Evolutionary conservation across 306 rosid species (phyloP).

Genomic region (Quercus wislizeni): DNA sequence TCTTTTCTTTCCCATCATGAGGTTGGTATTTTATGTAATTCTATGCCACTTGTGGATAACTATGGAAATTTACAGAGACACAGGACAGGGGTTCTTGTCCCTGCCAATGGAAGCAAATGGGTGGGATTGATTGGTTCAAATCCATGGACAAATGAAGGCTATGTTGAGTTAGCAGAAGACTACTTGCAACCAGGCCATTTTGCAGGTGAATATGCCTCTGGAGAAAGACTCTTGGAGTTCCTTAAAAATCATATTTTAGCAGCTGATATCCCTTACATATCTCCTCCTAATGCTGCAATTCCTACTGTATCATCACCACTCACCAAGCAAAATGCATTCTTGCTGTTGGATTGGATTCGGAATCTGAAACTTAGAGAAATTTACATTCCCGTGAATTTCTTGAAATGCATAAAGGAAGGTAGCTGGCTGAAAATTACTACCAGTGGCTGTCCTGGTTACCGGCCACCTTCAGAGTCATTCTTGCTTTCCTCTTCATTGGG

Average conservation of each 20-base stretch:
- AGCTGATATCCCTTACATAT: slow-evolving; percentile 54
- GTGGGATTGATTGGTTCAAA: slow-evolving; percentile 51
- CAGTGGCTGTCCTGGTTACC: slow-evolving; percentile 28
- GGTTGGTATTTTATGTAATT: slow-evolving; percentile 15
- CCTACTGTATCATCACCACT: slow-evolving; percentile 48
- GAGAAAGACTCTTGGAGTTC: slow-evolving; percentile 34
- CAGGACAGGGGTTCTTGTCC: slow-evolving; percentile 45
- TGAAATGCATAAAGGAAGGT: slow-evolving; percentile 55
- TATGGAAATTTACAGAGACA: slow-evolving; percentile 21
- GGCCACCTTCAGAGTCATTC: slow-evolving; percentile 67
- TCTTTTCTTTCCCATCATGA: slow-evolving; percentile 13
- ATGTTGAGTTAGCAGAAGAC: slow-evolving; percentile 53
- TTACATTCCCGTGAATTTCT: slow-evolving; percentile 35
- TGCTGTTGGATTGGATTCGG: slow-evolving; percentile 60
- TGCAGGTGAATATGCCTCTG: slow-evolving; percentile 31
- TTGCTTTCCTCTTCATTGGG: slow-evolving; percentile 44
- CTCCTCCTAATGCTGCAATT: slow-evolving; percentile 56
- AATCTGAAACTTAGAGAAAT: not conserved
- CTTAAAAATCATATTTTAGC: slow-evolving; percentile 39
- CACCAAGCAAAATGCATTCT: slow-evolving; percentile 43
- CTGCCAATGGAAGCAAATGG: slow-evolving; percentile 74
- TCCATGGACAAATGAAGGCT: slow-evolving; percentile 53
- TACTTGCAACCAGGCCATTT: slow-evolving; percentile 25
- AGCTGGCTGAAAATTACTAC: slow-evolving; percentile 56
- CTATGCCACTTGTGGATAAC: slow-evolving; percentile 63